Evolutionary conservation across 2,329 filamentous ascomycete species (phyloP).

Genomic region (Amphichorda felina): DNA sequence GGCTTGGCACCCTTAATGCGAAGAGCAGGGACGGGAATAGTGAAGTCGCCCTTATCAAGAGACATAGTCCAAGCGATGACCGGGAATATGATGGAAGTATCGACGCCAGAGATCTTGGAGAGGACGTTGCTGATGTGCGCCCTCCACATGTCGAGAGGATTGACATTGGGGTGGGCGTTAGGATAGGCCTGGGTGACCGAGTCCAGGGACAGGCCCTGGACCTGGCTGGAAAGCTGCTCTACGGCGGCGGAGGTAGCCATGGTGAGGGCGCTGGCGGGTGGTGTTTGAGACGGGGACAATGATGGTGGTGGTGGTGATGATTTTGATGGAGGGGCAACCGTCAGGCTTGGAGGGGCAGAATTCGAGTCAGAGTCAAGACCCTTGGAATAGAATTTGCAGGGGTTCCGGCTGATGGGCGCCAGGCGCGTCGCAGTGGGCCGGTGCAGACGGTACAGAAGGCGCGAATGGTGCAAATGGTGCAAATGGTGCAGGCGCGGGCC

Average conservation of each 20-base stretch:
- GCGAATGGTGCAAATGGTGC: too few relatives aligned
- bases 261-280: neutral
- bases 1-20: slow-evolving; percentile 63
- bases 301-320: slow-evolving; percentile 1
- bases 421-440: neutral
- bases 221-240: slow-evolving; percentile 7
- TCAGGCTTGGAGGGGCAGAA: slow-evolving; percentile 4
- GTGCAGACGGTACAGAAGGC: neutral
- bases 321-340: slow-evolving; percentile 6
- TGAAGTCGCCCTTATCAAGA: slow-evolving; percentile 73
- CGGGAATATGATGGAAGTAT: slow-evolving; percentile 58
- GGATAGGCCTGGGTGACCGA: slow-evolving; percentile 25
- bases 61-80: slow-evolving; percentile 68
- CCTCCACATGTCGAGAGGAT: slow-evolving; percentile 71
- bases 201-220: slow-evolving; percentile 7
- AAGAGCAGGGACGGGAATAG: slow-evolving; percentile 68
- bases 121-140: slow-evolving; percentile 63
- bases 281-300: too few relatives aligned
- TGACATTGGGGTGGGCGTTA: slow-evolving; percentile 53
- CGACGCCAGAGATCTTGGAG: slow-evolving; percentile 56
- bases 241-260: slow-evolving; percentile 4
- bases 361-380: neutral
- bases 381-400: slow-evolving; percentile 3
- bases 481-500: too few relatives aligned
- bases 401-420: neutral